Evolutionary conservation across 2,329 filamentous ascomycete species (phyloP).

Genomic region (Colletotrichum sp.): DNA sequence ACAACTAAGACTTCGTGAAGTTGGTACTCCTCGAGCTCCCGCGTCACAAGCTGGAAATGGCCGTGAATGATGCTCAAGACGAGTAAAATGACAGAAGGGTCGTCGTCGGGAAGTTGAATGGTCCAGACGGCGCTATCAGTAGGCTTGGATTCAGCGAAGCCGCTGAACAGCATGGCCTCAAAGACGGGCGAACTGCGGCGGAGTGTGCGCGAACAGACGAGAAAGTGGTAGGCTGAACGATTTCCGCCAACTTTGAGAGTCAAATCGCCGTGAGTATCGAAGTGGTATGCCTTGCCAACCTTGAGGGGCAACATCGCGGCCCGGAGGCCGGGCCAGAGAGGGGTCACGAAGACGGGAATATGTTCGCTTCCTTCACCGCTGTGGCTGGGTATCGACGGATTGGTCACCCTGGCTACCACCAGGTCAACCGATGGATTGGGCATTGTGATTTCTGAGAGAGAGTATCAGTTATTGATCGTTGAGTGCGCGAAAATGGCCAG

Average conservation of each 20-base stretch:
- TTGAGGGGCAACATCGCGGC: not conserved
- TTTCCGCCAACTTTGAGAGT: not conserved
- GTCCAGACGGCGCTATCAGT: not conserved
- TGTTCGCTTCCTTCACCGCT: not conserved
- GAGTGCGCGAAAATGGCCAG: not conserved
- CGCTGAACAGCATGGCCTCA: not conserved
- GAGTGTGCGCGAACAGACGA: not conserved
- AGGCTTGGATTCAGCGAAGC: not conserved
- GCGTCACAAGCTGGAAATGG: not conserved
- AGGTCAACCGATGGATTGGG: fast-evolving
- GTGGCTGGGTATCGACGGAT: too few relatives aligned
- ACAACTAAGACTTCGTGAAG: not conserved
- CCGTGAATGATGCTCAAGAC: not conserved
- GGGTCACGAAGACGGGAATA: too few relatives aligned
- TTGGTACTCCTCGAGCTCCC: not conserved
- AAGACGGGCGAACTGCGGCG: not conserved
- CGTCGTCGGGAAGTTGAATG: not conserved
- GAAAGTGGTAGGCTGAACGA: not conserved
- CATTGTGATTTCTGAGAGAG: not conserved
- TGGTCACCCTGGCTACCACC: too few relatives aligned
- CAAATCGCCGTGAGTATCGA: not conserved
- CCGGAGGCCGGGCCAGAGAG: not conserved
- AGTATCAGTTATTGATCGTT: fast-evolving
- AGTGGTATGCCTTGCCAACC: not conserved
- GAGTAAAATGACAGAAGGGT: not conserved